Evolutionary conservation across 345 rosid genomes (phyloP).

Genomic region (Murraya paniculata): DNA sequence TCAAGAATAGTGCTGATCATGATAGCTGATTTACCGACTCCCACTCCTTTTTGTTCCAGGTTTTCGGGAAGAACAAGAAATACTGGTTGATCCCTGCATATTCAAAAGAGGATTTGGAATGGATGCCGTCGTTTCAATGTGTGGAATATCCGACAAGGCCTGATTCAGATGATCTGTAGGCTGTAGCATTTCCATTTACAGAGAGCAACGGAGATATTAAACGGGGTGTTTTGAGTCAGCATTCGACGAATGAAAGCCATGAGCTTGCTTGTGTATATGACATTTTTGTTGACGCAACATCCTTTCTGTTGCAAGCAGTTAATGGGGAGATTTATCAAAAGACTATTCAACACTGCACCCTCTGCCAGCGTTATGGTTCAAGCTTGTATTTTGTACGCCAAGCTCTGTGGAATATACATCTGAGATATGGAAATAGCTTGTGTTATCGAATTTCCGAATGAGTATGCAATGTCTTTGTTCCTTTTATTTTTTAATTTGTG

Average conservation of each 20-base stretch:
- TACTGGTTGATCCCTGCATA: slow-evolving; percentile 75
- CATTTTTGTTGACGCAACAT: not conserved
- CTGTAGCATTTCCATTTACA: slow-evolving; percentile 26
- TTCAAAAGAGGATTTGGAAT: slow-evolving; percentile 51
- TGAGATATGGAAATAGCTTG: not conserved
- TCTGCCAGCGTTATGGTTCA: not conserved
- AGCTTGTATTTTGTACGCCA: not conserved
- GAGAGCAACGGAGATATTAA: not conserved
- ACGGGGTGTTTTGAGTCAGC: not conserved
- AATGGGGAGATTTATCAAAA: too few species aligned
- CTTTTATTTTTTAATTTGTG: too few species aligned
- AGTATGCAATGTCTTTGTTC: not conserved
- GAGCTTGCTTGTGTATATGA: not conserved
- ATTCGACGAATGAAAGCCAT: not conserved
- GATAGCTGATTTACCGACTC: not conserved
- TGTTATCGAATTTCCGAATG: not conserved
- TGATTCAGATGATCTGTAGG: slow-evolving; percentile 38
- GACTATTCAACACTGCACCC: too few species aligned
- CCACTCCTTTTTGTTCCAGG: slow-evolving; percentile 31
- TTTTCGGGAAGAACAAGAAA: slow-evolving; percentile 57
- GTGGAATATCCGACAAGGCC: slow-evolving; percentile 56
- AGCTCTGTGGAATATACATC: not conserved
- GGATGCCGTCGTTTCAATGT: slow-evolving; percentile 48
- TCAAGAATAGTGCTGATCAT: not conserved
- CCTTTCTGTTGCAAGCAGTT: not conserved